A percentile compares a stretch with the other conserved stretches of the same genome.
These are phyloP conservation scores for Aspergillus aculeatus DNA, from an alignment of 2,329 filamentous ascomycete species.

Conservation along the genomic window DNA sequence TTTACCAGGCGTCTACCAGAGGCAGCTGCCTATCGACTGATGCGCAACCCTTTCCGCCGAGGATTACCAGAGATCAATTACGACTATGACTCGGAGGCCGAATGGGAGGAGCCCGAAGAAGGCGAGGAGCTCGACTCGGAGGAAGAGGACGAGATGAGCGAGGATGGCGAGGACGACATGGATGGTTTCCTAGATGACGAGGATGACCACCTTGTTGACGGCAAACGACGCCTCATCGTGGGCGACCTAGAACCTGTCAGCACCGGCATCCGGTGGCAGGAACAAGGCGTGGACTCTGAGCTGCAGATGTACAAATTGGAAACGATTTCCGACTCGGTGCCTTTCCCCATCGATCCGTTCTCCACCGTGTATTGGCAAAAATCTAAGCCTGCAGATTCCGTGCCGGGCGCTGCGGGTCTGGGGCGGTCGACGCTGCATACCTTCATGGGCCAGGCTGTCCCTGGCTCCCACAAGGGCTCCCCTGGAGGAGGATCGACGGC, in stretches of 20 bases:
- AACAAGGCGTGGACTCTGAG: slow-evolving; percentile 48
- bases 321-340: slow-evolving; percentile 59
- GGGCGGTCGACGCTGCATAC: slow-evolving; percentile 21
- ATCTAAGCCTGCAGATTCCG: slow-evolving; percentile 27
- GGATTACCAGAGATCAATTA: slow-evolving; percentile 58
- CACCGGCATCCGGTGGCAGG: slow-evolving; percentile 83
- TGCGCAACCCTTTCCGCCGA: slow-evolving; percentile 55
- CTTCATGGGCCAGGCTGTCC: slow-evolving; percentile 22
- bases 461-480: slow-evolving; percentile 4
- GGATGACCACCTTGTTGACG: slow-evolving; percentile 61
- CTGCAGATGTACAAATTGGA: slow-evolving; percentile 68
- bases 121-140: slow-evolving; percentile 67
- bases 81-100: slow-evolving; percentile 64
- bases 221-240: slow-evolving; percentile 58
- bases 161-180: slow-evolving; percentile 77
- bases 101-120: slow-evolving; percentile 70
- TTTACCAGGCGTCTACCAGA: slow-evolving; percentile 52
- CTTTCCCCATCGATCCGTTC: slow-evolving; percentile 76
- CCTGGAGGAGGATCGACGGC: slow-evolving; percentile 8
- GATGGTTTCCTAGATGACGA: slow-evolving; percentile 87
- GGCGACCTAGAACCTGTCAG: slow-evolving; percentile 73
- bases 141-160: slow-evolving; percentile 61
- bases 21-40: slow-evolving; percentile 45
- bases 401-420: slow-evolving; percentile 14
- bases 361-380: slow-evolving; percentile 74